Conservation (phyloP, 2,329 filamentous ascomycete species). For the Thelonectria discophora region DNA sequence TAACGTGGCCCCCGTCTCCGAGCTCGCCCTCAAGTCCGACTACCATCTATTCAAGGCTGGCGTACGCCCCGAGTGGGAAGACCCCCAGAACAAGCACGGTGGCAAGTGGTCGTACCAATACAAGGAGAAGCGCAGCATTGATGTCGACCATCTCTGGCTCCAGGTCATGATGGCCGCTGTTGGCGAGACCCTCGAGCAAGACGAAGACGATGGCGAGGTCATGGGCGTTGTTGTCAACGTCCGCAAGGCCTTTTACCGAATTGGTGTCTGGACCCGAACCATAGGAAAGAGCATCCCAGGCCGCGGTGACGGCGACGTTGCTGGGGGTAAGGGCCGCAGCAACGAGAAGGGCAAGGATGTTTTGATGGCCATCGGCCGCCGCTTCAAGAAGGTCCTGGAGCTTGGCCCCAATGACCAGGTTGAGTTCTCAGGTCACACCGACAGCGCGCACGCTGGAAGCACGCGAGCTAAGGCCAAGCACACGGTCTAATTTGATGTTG, state of each 20-base stretch:
- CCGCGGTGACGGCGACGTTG: constrained; percentile 76
- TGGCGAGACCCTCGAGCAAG: constrained; percentile 95
- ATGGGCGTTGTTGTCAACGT: constrained; percentile 99
- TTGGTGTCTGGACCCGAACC: constrained; percentile 96
- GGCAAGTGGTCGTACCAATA: constrained; percentile 99
- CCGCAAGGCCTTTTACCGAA: constrained; percentile 96
- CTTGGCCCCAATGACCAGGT: constrained; percentile 79
- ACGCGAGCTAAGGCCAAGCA: constrained; percentile 97
- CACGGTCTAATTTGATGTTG: constrained; percentile 67
- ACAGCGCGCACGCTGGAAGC: constrained; percentile 90
- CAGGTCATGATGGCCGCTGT: constrained; percentile 97
- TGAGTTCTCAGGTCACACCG: constrained; percentile 97
- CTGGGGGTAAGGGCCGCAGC: constrained; percentile 80
- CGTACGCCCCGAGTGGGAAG: constrained; percentile 98
- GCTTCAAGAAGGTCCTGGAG: constrained; percentile 92
- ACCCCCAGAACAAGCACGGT: constrained; percentile 97
- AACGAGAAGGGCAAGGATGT: constrained; percentile 86
- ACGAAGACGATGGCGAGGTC: constrained; percentile 87
- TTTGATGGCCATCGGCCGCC: constrained; percentile 82
- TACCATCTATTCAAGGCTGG: constrained; percentile 99
- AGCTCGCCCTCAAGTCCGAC: constrained; percentile 96
- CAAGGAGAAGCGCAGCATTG: constrained; percentile 91
- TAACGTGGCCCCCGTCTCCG: constrained; percentile 96
- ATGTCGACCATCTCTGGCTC: constrained; percentile 95
- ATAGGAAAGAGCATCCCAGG: constrained; percentile 84